Conservation (phyloP, 768 basidiomycete genomes). For the Russula foetens region DNA sequence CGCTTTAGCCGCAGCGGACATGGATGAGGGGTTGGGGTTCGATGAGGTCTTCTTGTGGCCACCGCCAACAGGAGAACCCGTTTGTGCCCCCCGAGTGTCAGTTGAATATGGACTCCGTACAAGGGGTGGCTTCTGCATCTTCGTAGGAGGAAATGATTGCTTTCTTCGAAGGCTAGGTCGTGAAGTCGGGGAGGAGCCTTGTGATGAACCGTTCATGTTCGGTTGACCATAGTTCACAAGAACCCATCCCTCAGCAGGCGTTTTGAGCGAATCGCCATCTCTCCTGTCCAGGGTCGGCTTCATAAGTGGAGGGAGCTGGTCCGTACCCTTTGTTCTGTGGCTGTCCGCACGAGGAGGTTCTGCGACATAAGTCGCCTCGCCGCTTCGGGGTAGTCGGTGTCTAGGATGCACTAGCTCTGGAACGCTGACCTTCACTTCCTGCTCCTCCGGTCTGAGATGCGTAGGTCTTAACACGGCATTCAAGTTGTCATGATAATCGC, state of each 20-base stretch:
- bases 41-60: slow-evolving; percentile 23
- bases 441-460: slow-evolving; percentile 3
- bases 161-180: slow-evolving; percentile 2
- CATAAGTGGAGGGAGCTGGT: not conserved
- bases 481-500: not conserved
- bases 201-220: slow-evolving; percentile 21
- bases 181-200: not conserved
- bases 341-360: slow-evolving; percentile 30
- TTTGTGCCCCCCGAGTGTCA: not conserved
- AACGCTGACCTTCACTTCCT: slow-evolving; percentile 38
- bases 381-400: slow-evolving; percentile 42
- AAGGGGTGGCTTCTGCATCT: not conserved
- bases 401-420: slow-evolving; percentile 43
- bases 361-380: slow-evolving; percentile 54
- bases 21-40: slow-evolving; percentile 39
- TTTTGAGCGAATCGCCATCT: slow-evolving; percentile 18
- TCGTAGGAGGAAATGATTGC: slow-evolving; percentile 5
- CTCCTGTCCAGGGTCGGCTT: not conserved
- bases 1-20: slow-evolving; percentile 50
- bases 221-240: slow-evolving; percentile 47
- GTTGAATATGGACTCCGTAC: slow-evolving; percentile 5
- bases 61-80: slow-evolving; percentile 9
- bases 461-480: not conserved
- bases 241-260: slow-evolving; percentile 52
- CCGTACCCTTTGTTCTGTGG: not conserved